A percentile compares a stretch with the other conserved stretches of the same genome.
Evolutionary conservation across 345 rosid species (phyloP).

Genomic region (Populus alba): DNA sequence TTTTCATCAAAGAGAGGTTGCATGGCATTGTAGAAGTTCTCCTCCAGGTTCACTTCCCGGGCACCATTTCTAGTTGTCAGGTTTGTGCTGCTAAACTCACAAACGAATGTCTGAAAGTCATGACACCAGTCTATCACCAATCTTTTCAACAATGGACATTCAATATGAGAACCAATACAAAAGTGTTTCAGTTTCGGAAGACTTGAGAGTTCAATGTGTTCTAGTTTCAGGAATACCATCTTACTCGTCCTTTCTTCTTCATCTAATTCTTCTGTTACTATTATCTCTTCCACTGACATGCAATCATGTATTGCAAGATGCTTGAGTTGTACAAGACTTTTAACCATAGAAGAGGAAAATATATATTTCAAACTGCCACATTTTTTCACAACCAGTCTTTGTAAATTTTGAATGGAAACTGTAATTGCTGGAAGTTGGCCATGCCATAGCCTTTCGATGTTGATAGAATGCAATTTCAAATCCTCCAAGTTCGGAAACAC

Average conservation of each 20-base stretch:
- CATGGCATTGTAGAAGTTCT: not conserved
- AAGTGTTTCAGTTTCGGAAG: constrained; percentile 19
- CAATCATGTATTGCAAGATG: not conserved
- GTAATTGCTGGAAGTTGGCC: not conserved
- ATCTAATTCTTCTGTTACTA: not conserved
- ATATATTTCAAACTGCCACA: not conserved
- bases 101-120: constrained; percentile 9
- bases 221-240: constrained; percentile 9
- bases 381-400: not conserved
- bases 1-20: constrained; percentile 8
- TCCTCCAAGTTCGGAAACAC: constrained; percentile 4
- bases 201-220: rapidly evolving
- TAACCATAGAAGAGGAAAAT: not conserved
- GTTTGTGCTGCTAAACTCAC: not conserved
- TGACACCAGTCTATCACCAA: not conserved
- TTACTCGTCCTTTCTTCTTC: not conserved
- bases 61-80: not conserved
- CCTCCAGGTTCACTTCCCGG: not conserved
- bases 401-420: not conserved
- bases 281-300: constrained; percentile 3
- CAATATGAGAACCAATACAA: not conserved
- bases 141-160: not conserved
- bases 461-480: not conserved
- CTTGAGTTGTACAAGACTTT: constrained; percentile 3
- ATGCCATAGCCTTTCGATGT: not conserved